These are phyloP conservation scores for Saccharomycopsis fibuligera DNA, from an alignment of 805 yeast species.

Conservation along the genomic window DNA sequence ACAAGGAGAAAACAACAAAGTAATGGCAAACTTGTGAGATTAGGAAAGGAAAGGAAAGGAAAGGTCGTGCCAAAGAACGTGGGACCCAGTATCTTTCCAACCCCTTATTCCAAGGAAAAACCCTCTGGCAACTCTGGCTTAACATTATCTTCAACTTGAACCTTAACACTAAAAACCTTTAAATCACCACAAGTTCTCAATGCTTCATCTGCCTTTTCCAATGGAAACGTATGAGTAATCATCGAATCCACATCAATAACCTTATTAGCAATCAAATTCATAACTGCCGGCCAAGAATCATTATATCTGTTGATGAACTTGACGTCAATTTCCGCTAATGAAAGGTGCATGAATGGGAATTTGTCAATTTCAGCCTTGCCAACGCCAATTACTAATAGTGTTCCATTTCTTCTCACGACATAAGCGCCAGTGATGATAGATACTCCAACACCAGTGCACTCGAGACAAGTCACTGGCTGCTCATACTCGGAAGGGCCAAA, in stretches of 20 bases:
- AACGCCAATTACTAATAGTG: conserved; percentile 44
- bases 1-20: too few species aligned
- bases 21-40: too few species aligned
- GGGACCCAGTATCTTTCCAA: too few species aligned
- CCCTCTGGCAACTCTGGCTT: conserved; percentile 9
- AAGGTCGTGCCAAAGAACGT: too few species aligned
- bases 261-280: conserved; percentile 40
- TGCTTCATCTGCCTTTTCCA: conserved; percentile 45
- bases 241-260: conserved; percentile 39
- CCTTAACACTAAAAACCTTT: conserved; percentile 14
- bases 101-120: background rate
- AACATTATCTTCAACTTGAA: conserved; percentile 14
- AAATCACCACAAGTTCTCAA: conserved; percentile 24
- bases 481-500: conserved; percentile 33
- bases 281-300: conserved; percentile 53
- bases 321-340: conserved; percentile 46
- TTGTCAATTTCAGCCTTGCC: conserved; percentile 40
- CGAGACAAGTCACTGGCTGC: conserved; percentile 40
- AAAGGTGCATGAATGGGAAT: conserved; percentile 50
- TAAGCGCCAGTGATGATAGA: conserved; percentile 42
- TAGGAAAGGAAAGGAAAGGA: too few species aligned
- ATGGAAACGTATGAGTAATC: conserved; percentile 42
- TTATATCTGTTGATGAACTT: conserved; percentile 48
- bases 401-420: conserved; percentile 42
- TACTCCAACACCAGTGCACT: conserved; percentile 50